Base-by-base conservation (phyloP, 306 rosid species). In the Calophaca sinica region DNA sequence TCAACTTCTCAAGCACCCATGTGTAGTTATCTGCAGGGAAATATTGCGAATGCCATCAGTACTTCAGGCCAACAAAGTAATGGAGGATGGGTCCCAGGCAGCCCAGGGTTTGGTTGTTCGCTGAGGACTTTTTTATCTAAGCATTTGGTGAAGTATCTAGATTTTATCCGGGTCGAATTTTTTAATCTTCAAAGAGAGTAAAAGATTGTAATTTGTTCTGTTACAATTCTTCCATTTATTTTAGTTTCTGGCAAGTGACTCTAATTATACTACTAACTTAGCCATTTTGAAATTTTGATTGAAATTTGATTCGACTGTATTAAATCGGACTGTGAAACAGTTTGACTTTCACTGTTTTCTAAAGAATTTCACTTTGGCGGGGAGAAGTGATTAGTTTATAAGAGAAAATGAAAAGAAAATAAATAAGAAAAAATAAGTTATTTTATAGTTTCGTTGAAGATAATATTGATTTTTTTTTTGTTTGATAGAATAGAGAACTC, bases 21-120 rank as follows among this genome's bases (percentile, higher is more conserved):
- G n/a, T n/a, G n/a, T n/a, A n/a, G n/a, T n/a, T n/a, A n/a, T n/a
- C n/a, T 66, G 7, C 86, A 96, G 99, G 93, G 89, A 10, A 92
- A 96, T 78, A 72, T 92, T 70, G 59, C 92, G 9, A 82, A 82
- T 59, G 98, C 92, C 14, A 96, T 92, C 63, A 79, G 82, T 60
- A 96, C 99, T 49, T 86, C 97, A 88, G 78, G 85, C 96, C 8
- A 90, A 73, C 91, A 87, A 82, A 84, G 6, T 64, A 62, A 73
- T 86, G 2, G 98, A 89, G 55, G 99, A 92, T 69, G 96, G 92
- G 62, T 65, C 84, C n/a, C 97, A 84, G 82, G 88, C 87, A 50
- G 74, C 85, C 66, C 96, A 90, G 81, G 92, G 97, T 61, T 73
- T 86, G 86, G 84, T 38, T 15, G 91, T 74, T 80, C 96, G 26